These are phyloP conservation scores for Pascua sp. DNA, from an alignment of 1,284 basidiomycete species.

Conservation along the genomic window DNA sequence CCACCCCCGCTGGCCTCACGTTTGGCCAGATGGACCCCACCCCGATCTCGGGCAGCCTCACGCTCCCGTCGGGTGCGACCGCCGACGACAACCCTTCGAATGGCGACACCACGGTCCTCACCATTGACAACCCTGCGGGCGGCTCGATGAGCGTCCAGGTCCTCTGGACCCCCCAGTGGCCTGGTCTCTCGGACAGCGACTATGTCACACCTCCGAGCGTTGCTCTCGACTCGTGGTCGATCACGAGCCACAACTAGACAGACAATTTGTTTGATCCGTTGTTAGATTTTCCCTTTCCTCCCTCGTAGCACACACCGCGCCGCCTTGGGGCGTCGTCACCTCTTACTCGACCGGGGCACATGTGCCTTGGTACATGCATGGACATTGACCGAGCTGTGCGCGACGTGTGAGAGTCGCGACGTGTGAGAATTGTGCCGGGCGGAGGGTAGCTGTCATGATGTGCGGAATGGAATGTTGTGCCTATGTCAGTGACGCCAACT, in stretches of 20 bases:
- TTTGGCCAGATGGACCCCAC: conserved; percentile 40
- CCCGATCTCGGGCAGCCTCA: conserved; percentile 14
- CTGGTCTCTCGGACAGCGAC: conserved; percentile 58
- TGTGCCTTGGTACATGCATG: no score
- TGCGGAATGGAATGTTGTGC: no score
- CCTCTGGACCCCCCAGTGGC: conserved; percentile 81
- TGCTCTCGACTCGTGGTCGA: conserved; percentile 63
- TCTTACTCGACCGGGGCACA: no score
- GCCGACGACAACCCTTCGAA: conserved; percentile 64
- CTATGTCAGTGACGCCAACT: no score
- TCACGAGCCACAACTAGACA: conserved; percentile 60
- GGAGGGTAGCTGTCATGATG: no score
- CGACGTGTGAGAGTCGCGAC: no score
- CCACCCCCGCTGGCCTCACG: conserved; percentile 47
- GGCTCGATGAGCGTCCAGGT: conserved; percentile 75
- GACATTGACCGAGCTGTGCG: no score
- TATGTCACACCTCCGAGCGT: conserved; percentile 62
- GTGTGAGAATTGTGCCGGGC: no score
- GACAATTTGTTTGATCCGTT: no score
- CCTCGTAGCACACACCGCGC: no score
- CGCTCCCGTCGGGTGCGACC: conserved; percentile 45
- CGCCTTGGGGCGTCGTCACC: no score
- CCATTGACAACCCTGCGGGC: conserved; percentile 60
- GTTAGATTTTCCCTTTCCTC: no score
- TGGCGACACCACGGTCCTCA: conserved; percentile 72